phyloP scores from a whole-genome alignment of 352 stramenopile species.

The Aphanomyces invadans region DNA sequence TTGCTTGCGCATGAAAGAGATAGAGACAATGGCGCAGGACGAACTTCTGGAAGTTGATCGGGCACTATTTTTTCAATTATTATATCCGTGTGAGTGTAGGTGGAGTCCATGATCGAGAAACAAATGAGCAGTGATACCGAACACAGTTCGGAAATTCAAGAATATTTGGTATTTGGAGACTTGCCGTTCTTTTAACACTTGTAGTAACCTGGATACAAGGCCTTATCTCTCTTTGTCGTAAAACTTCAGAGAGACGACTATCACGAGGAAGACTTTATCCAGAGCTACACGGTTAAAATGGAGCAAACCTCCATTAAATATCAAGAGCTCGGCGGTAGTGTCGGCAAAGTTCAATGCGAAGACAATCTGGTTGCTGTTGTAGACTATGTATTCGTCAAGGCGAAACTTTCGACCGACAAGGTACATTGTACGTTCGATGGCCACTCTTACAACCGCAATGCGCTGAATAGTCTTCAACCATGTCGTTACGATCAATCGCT shows the following conservation, averaged over 20 bases:
- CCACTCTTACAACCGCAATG: no score
- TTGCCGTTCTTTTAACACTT: no score
- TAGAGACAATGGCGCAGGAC: neutral
- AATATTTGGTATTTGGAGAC: constrained; percentile 21
- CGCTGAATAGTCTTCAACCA: neutral
- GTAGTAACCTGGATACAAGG: no score
- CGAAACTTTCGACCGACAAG: neutral
- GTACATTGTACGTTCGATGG: neutral
- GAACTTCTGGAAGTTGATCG: neutral
- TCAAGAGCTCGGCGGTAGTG: constrained; percentile 11
- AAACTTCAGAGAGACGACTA: neutral
- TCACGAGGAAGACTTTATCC: neutral
- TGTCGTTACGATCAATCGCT: neutral
- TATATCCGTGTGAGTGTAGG: neutral
- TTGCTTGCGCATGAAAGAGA: constrained; percentile 13
- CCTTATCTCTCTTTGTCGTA: neutral
- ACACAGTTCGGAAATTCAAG: neutral
- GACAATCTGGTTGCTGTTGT: neutral
- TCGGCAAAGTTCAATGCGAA: no score
- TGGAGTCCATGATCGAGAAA: constrained; percentile 1
- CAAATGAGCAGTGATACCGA: neutral
- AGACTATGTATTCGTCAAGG: neutral
- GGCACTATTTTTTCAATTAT: neutral
- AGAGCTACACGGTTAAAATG: neutral
- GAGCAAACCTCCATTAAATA: neutral